phyloP scores from a whole-genome alignment of 805 yeast species.

The Sugiyamaella floridensis region DNA sequence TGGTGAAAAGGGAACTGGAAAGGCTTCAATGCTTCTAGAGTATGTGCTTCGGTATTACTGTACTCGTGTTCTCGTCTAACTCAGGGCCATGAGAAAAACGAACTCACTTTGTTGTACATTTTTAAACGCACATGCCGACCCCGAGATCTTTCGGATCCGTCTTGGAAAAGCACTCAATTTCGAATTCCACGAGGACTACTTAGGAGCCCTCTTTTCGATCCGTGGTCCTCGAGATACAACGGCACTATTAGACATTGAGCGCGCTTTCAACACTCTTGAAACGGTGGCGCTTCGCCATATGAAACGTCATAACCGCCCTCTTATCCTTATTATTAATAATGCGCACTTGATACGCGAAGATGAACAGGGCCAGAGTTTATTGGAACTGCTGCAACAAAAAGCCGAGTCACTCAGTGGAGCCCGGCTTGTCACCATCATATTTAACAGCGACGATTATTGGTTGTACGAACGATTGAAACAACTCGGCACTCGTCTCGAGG shows the following conservation, averaged over 20 bases:
- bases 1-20: conserved; percentile 86
- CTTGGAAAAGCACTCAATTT: conserved; percentile 70
- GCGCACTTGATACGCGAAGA: conserved; percentile 70
- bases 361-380: conserved; percentile 61
- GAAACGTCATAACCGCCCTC: conserved; percentile 42
- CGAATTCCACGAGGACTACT: conserved; percentile 71
- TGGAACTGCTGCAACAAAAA: conserved; percentile 74
- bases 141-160: conserved; percentile 71
- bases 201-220: conserved; percentile 73
- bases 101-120: conserved; percentile 59
- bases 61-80: background rate
- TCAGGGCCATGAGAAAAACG: conserved; percentile 49
- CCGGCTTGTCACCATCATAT: conserved; percentile 60
- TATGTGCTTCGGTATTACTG: background rate
- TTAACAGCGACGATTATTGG: conserved; percentile 84
- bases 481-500: conserved; percentile 67
- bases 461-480: conserved; percentile 67
- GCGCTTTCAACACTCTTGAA: conserved; percentile 72
- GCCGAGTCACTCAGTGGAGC: conserved; percentile 74
- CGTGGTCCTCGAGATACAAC: conserved; percentile 83
- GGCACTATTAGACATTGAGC: conserved; percentile 70
- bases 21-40: conserved; percentile 66
- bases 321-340: conserved; percentile 64
- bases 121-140: conserved; percentile 79
- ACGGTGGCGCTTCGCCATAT: conserved; percentile 51